Percentiles rank a stretch among this genome's conserved stretches.
Conservation (phyloP, 345 rosid genomes). For the Eucalyptus brandiana region DNA sequence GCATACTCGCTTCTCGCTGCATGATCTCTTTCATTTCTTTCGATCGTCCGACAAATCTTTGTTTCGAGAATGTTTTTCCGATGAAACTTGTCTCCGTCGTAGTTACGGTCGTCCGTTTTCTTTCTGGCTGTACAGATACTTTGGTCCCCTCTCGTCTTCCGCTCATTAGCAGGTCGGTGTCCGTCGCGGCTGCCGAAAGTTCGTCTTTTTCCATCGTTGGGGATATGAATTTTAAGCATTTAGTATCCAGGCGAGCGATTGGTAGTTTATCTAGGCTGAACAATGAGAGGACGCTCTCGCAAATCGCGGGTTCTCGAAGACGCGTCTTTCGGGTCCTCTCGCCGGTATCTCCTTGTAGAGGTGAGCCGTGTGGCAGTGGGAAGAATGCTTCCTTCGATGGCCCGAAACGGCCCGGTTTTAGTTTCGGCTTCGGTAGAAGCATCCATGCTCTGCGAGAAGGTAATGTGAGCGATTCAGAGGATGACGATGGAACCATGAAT, state of each 20-base stretch:
- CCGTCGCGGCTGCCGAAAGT: slow-evolving; percentile 6
- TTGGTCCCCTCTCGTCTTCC: background rate
- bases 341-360: background rate
- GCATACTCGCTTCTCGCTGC: background rate
- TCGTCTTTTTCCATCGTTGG: background rate
- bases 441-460: slow-evolving; percentile 25
- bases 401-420: background rate
- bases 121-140: slow-evolving; percentile 24
- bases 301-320: background rate
- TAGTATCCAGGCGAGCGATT: slow-evolving; percentile 16
- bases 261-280: slow-evolving; percentile 13
- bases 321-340: slow-evolving; percentile 9
- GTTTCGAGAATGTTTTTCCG: background rate
- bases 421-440: slow-evolving; percentile 5
- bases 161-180: background rate
- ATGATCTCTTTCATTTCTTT: background rate
- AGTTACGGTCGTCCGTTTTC: background rate
- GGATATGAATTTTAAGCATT: slow-evolving; percentile 28
- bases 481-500: slow-evolving; percentile 37
- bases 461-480: slow-evolving; percentile 1
- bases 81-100: background rate
- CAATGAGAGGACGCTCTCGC: background rate
- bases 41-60: background rate
- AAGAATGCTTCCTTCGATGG: background rate
- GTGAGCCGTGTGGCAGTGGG: background rate